Conservation (phyloP, 169 alveolate species). For the Cystoisospora suis region DNA sequence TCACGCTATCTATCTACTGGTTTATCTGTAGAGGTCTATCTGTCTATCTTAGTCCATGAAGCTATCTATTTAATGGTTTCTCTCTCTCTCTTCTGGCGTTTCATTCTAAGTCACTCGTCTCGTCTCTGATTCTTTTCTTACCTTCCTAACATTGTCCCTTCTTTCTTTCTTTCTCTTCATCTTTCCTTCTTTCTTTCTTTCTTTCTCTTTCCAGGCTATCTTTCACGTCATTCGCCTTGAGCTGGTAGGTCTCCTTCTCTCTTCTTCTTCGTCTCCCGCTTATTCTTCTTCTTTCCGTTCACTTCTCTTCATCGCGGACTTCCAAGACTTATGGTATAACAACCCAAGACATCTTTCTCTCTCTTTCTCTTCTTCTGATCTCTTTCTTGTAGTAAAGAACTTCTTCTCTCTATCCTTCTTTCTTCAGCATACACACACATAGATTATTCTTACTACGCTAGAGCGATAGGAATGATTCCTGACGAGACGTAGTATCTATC, state of each 20-base stretch:
- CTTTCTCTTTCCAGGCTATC: not conserved
- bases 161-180: not conserved
- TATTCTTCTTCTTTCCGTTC: not conserved
- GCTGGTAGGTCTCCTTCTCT: not conserved
- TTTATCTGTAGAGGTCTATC: not conserved
- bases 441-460: too few species aligned
- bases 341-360: too few species aligned
- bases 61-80: not conserved
- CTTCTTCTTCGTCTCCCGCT: not conserved
- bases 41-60: not conserved
- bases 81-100: not conserved
- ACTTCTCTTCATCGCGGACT: not conserved
- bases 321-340: too few species aligned
- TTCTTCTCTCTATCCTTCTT: too few species aligned
- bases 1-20: too few species aligned
- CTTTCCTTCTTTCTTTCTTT: not conserved
- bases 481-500: too few species aligned
- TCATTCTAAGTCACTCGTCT: not conserved
- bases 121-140: not conserved
- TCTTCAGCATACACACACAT: too few species aligned
- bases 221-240: slow-evolving; percentile 13
- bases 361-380: too few species aligned
- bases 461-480: too few species aligned
- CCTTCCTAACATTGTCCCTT: too few species aligned
- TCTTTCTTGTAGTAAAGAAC: too few species aligned